A percentile compares a stretch with the other conserved stretches of the same genome.
Conservation (phyloP, 768 basidiomycete species). For the Auriculariales sp. region DNA sequence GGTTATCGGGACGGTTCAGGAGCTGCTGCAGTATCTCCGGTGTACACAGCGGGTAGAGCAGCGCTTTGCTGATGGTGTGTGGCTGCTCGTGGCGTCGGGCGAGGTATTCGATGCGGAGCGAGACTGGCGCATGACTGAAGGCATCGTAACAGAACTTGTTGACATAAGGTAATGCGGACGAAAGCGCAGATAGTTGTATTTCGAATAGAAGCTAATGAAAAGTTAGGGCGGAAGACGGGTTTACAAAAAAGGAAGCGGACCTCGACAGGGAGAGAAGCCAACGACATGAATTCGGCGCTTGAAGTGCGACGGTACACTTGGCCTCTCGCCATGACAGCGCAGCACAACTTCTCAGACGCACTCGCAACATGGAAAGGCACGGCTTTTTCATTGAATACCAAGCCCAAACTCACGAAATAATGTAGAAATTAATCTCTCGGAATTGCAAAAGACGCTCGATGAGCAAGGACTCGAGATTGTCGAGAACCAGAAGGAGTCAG, state of each 20-base stretch:
- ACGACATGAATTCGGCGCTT: not conserved
- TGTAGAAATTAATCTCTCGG: constrained; percentile 72
- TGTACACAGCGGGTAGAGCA: not conserved
- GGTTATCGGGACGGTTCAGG: not conserved
- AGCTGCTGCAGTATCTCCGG: not conserved
- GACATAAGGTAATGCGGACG: not conserved
- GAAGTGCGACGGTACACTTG: not conserved
- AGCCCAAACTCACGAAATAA: not conserved
- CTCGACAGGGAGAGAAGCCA: not conserved
- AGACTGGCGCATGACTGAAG: not conserved
- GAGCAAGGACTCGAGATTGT: constrained; percentile 88
- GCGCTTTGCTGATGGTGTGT: not conserved
- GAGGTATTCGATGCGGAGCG: not conserved
- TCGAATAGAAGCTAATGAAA: not conserved
- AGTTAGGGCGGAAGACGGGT: not conserved
- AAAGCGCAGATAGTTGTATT: not conserved
- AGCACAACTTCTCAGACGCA: constrained; percentile 87
- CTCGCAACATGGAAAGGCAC: constrained; percentile 84
- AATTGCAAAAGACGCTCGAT: constrained; percentile 88
- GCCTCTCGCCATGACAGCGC: constrained; percentile 13
- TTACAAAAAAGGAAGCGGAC: not conserved
- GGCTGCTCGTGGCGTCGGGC: not conserved
- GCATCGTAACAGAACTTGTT: not conserved
- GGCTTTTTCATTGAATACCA: constrained; percentile 10
- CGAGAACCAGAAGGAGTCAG: constrained; percentile 96